phyloP scores from a whole-genome alignment of 2,329 filamentous ascomycete genomes.

The Fusarium fracticaudum region DNA sequence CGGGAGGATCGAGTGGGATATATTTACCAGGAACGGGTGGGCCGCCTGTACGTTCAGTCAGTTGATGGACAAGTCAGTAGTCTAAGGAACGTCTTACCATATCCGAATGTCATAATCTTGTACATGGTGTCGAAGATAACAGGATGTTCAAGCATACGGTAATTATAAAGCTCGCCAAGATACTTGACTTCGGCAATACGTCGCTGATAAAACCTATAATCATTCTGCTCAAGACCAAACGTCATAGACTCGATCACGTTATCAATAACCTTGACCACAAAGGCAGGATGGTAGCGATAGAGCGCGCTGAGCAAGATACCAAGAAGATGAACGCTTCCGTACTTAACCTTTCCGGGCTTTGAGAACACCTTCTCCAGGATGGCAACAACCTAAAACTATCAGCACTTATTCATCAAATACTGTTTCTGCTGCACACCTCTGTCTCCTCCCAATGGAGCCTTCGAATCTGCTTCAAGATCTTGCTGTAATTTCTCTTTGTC shows the following conservation, averaged over 20 bases:
- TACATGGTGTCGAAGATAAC: slow-evolving; percentile 97
- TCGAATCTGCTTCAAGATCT: slow-evolving; percentile 91
- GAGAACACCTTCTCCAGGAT: slow-evolving; percentile 92
- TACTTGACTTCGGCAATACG: slow-evolving; percentile 97
- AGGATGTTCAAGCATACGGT: slow-evolving; percentile 93
- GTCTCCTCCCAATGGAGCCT: slow-evolving; percentile 97
- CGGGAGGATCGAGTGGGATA: slow-evolving; percentile 84
- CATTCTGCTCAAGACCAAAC: slow-evolving; percentile 90
- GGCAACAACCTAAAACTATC: slow-evolving; percentile 66
- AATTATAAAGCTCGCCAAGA: slow-evolving; percentile 95
- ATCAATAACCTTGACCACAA: slow-evolving; percentile 91
- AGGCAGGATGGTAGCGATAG: slow-evolving; percentile 90
- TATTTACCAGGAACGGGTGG: slow-evolving; percentile 81
- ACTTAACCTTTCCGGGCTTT: slow-evolving; percentile 97
- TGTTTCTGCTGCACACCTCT: slow-evolving; percentile 63
- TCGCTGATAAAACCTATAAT: slow-evolving; percentile 97
- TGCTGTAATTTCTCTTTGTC: slow-evolving; percentile 93
- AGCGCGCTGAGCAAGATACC: slow-evolving; percentile 89
- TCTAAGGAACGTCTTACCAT: slow-evolving; percentile 61
- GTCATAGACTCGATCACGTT: slow-evolving; percentile 88
- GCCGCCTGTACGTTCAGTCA: slow-evolving; percentile 63
- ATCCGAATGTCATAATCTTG: slow-evolving; percentile 91
- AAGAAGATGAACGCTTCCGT: slow-evolving; percentile 93
- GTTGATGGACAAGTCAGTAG: neutral
- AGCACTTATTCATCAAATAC: neutral